Base-by-base conservation (phyloP, 441 rosid species). In the Mallotus repandus region DNA sequence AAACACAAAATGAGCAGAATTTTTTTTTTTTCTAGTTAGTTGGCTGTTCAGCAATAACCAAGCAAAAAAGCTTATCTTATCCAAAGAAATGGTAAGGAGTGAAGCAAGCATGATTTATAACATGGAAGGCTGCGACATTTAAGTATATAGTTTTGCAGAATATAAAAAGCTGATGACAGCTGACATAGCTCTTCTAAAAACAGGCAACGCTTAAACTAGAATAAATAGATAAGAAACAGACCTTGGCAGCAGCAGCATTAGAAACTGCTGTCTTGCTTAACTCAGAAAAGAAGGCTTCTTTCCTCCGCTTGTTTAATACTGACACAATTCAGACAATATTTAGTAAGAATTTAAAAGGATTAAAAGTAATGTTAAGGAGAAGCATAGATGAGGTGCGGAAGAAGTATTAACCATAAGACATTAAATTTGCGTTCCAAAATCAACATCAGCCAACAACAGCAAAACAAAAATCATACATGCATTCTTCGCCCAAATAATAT, bases 261-360 rank as follows among this genome's bases (percentile, higher is more conserved):
- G 81, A 73, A 35, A 71, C 82, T 6, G 86, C 61, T 41, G 81
- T 74, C 87, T 86, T 93, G 79, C 95, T 82, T 46, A 96, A 77
- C 84, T 90, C 98, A 0, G 97, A 87, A 75, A 90, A 90, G 87
- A 93, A 96, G 38, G 94, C 91, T 78, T 91, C 90, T 80, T 91
- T 93, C 81, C 89, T 90, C 76, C 88, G 78, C 84, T 88, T 93
- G 76, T 89, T 88, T 76, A 95, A 72, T 65, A 84, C 98, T 92
- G 86, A 69, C 50, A 82, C 54, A 65, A 74, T 73, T 64, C 8
- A 71, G 63, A 65, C 49, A 72, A 16, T 11, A 61, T 10, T 21
- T 16, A 70, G 46, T 80, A 41, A 75, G 75, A 76, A 70, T 52
- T 38, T 4, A 38, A 38, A 38, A 38, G 41, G 7, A 6, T 38